These are phyloP conservation scores for Cryomyces antarcticus DNA, from an alignment of 495 filamentous ascomycete species.

Conservation along the genomic window DNA sequence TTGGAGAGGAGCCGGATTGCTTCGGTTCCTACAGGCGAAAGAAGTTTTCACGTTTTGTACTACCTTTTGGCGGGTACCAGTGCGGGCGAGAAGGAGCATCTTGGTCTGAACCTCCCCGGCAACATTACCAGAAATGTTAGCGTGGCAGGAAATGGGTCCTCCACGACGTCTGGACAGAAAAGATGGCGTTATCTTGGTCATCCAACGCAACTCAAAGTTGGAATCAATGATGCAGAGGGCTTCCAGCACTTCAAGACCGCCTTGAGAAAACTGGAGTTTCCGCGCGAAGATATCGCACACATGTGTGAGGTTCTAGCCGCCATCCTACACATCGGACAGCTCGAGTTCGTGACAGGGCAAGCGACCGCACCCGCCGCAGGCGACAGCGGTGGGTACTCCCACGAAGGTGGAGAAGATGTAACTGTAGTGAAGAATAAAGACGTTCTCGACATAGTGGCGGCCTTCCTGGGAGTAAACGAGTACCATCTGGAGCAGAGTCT, in stretches of 20 bases:
- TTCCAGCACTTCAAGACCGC: slow-evolving; percentile 98
- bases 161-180: slow-evolving; percentile 38
- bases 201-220: slow-evolving; percentile 87
- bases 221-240: slow-evolving; percentile 84
- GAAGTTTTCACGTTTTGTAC: slow-evolving; percentile 90
- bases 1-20: slow-evolving; percentile 80
- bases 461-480: slow-evolving; percentile 69
- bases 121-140: slow-evolving; percentile 16
- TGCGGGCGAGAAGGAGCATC: slow-evolving; percentile 67
- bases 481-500: slow-evolving; percentile 70
- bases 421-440: slow-evolving; percentile 90
- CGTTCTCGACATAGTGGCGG: slow-evolving; percentile 62
- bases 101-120: slow-evolving; percentile 50
- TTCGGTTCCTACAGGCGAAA: slow-evolving; percentile 79
- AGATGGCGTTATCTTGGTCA: slow-evolving; percentile 93
- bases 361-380: slow-evolving; percentile 59
- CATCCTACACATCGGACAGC: slow-evolving; percentile 86
- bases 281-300: slow-evolving; percentile 80
- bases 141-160: slow-evolving; percentile 26
- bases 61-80: slow-evolving; percentile 88
- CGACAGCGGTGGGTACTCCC: slow-evolving; percentile 88
- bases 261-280: slow-evolving; percentile 80
- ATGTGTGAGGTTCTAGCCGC: slow-evolving; percentile 83
- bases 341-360: slow-evolving; percentile 70
- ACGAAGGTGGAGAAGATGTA: slow-evolving; percentile 71